Evolutionary conservation across 257 asterid species (phyloP), one percentile per base, ranked within the genome.

Genomic region (Solanum medicagineum): DNA sequence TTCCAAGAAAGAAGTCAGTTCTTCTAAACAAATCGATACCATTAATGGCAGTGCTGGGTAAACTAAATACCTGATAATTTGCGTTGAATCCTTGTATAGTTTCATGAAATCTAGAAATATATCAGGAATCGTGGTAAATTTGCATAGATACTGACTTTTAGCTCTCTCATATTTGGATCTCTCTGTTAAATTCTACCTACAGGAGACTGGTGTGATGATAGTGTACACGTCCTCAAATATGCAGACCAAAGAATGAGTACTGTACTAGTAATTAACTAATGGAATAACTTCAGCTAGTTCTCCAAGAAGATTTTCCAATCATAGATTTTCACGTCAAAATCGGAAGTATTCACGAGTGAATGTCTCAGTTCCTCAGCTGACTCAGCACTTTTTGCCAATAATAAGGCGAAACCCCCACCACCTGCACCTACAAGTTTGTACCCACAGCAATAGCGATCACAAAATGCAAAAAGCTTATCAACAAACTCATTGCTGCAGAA

Each of bases 351-450:
- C 42, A 83, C 20, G 9, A 96, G 90, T 83, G 88, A 86, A 57
- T 16, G 85, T 84, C 88, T 92, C 55, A 96, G 90, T 87, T 91
- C 86, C 81, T 81, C 85, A 1, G 97, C 98, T 66, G 97, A 92
- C 65, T 96, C 94, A 8, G 91, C 86, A 85, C 83, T 88, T 91
- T 92, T 95, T 69, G 96, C 94, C 80, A 96, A 87, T 91, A 96
- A 83, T 79, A 96, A 86, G 14, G 98, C 99, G 80, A 96, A 96
- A 5, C 99, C 99, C 24, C 99, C 99, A 81, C 99, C 98, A 85
- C 99, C 99, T 77, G 99, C 98, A 53, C 99, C 99, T 24, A 95
- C 95, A 68, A 96, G 99, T 89, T 96, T 97, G 93, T 93, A 95
- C 20, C 99, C 99, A 59, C 86, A 66, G 89, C 98, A 95, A 79